phyloP scores from a whole-genome alignment of 2,329 filamentous ascomycete genomes.

The Emmonsiellopsis sp. region DNA sequence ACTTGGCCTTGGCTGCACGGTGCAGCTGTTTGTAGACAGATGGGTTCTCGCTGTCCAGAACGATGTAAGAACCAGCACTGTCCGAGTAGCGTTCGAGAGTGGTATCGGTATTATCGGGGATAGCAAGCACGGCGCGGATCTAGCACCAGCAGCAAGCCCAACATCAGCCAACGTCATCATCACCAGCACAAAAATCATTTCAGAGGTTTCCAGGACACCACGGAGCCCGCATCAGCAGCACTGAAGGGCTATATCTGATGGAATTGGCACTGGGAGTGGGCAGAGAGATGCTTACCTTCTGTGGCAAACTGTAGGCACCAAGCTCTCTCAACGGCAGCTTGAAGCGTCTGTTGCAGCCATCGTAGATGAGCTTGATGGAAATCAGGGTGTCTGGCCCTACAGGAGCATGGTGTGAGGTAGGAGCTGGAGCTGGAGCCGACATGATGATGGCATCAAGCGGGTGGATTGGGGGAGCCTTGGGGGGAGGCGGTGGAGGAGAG shows the following conservation, averaged over 20 bases:
- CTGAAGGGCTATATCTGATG: slow-evolving; percentile 8
- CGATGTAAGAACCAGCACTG: slow-evolving; percentile 71
- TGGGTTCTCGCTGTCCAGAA: slow-evolving; percentile 65
- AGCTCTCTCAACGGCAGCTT: slow-evolving; percentile 86
- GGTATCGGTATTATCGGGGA: slow-evolving; percentile 53
- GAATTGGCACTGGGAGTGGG: neutral
- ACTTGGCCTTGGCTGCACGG: slow-evolving; percentile 93
- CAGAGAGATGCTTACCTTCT: slow-evolving; percentile 59
- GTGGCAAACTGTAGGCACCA: slow-evolving; percentile 60
- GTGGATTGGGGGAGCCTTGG: neutral
- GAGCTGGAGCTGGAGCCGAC: slow-evolving; percentile 29
- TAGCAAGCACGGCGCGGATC: slow-evolving; percentile 60
- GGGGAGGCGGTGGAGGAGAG: slow-evolving; percentile 8
- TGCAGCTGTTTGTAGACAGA: slow-evolving; percentile 94
- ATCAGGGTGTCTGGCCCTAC: slow-evolving; percentile 62
- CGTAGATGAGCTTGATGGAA: slow-evolving; percentile 73
- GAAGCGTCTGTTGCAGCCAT: slow-evolving; percentile 68
- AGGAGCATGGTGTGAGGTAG: slow-evolving; percentile 28
- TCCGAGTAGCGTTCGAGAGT: slow-evolving; percentile 91
- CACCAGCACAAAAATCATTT: too few relatives aligned
- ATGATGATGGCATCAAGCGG: slow-evolving; percentile 21
- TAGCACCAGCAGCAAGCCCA: slow-evolving; percentile 27
- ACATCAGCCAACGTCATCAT: neutral
- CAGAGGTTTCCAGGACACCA: neutral
- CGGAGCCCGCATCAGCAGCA: slow-evolving; percentile 10